Base-by-base conservation (phyloP, 257 asterid genomes). In the Nicotiana otophora region DNA sequence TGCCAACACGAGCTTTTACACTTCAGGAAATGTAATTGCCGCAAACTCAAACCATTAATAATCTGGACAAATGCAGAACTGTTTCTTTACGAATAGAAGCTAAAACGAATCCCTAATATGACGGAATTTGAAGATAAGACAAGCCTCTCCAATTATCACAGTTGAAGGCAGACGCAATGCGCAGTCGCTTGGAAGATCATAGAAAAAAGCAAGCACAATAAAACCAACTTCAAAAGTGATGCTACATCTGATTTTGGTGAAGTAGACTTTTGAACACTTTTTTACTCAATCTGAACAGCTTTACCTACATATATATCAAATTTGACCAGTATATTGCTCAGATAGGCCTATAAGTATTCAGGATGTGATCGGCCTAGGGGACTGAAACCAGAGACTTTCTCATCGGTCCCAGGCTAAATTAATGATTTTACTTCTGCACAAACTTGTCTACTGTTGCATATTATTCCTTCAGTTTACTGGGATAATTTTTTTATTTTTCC, bases 401-500 rank as follows among this genome's bases (percentile, higher is more conserved):
- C 80, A 48, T 26, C 16, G 28, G 5, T 61, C 42, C 46, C 80
- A 51, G 80, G 42, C 26, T 58, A 48, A 72, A 74, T 74, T 51
- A 74, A 74, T 74, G 80, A 74, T 74, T 74, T 72, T 72, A 69
- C 6, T 70, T 72, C 79, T 74, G 63, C 80, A 74, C 62, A 26
- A 69, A 16, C 57, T 69, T 51, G 26, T 17, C 10, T 2, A 57
- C 63, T 57, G 63, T 57, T 57, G 63, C 63, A 17, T 57, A 57
- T 57, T 57, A 19, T 57, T 57, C n/a, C 63, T 57, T 57, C 63
- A 57, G 26, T 17, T 57, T 19, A 7, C 63, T 57, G 63, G 63
- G 11, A 57, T 57, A 16, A 7, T 6, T 42, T 42, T 39, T 39
- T 42, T 42, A 8, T 42, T 39, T 42, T 42, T 42, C 2, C 11